Evolutionary conservation across 2,329 filamentous ascomycete genomes (phyloP).

Genomic region (Helotiales sp.): DNA sequence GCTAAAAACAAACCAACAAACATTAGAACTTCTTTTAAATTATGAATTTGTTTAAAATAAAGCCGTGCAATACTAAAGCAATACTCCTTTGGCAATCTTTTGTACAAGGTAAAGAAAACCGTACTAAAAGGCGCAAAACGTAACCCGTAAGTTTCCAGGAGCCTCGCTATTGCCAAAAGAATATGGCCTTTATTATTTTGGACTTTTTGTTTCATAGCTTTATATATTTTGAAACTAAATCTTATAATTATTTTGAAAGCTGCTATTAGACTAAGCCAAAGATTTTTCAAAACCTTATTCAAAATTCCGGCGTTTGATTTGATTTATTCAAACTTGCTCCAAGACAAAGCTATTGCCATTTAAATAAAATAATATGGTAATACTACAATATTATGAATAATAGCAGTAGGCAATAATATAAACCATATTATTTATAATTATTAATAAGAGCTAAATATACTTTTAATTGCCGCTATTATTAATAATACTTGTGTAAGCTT

Average conservation of each 20-base stretch:
- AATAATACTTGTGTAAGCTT: constrained; percentile 2
- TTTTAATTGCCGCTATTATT: not conserved
- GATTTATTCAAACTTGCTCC: not conserved
- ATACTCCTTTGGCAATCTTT: constrained; percentile 3
- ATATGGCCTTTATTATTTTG: not conserved
- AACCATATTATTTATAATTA: not conserved
- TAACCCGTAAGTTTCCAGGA: constrained; percentile 7
- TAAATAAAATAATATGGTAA: not conserved
- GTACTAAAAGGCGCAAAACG: constrained; percentile 1
- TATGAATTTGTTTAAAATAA: not conserved
- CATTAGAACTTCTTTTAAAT: constrained; percentile 2
- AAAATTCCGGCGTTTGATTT: not conserved
- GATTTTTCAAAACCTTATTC: not conserved
- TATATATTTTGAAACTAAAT: not conserved
- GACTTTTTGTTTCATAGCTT: not conserved
- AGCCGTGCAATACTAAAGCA: not conserved
- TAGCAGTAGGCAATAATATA: not conserved
- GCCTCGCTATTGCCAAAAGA: not conserved
- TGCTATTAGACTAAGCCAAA: not conserved
- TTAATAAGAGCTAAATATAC: not conserved
- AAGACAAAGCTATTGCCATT: not conserved
- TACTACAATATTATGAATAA: not conserved
- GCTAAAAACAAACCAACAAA: constrained; percentile 2
- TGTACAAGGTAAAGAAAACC: constrained; percentile 1
- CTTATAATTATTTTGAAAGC: not conserved